A percentile compares a stretch with the other conserved stretches of the same genome.
phyloP scores from a whole-genome alignment of 2,329 filamentous ascomycete genomes.

The Domatiomyces catenatus region DNA sequence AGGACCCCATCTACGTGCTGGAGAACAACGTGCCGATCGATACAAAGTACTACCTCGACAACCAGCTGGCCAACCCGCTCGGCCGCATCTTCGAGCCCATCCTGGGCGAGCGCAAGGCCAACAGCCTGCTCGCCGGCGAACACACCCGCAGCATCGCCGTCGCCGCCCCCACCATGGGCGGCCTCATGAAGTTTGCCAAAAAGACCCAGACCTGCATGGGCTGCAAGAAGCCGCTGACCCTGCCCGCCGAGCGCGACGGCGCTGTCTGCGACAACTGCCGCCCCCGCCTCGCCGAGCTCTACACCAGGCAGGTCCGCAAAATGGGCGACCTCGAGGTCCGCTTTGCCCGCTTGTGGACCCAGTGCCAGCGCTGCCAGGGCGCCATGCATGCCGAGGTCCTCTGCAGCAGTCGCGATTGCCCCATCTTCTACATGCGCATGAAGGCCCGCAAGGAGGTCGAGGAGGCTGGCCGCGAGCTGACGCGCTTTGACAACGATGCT shows the following conservation, averaged over 20 bases:
- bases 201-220: constrained; percentile 98
- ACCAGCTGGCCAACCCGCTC: constrained; percentile 89
- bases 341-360: constrained; percentile 89
- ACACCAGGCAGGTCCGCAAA: constrained; percentile 76
- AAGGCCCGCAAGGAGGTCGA: constrained; percentile 99
- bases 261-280: constrained; percentile 81
- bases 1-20: constrained; percentile 91
- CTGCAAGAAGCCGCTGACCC: constrained; percentile 86
- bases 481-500: constrained; percentile 74
- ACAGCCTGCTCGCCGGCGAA: constrained; percentile 71
- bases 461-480: constrained; percentile 79
- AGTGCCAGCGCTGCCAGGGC: constrained; percentile 93
- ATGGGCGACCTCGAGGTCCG: constrained; percentile 84
- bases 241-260: constrained; percentile 62
- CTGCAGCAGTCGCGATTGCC: constrained; percentile 88
- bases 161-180: constrained; percentile 76
- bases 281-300: constrained; percentile 76
- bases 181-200: constrained; percentile 96
- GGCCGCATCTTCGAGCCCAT: constrained; percentile 96
- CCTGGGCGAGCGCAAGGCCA: constrained; percentile 79
- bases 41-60: constrained; percentile 96
- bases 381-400: constrained; percentile 98
- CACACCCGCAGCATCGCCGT: constrained; percentile 92
- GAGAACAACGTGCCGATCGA: constrained; percentile 97
- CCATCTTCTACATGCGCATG: constrained; percentile 99